Percentiles rank a stretch among this genome's conserved stretches.
phyloP scores from a whole-genome alignment of 768 basidiomycete genomes.

The Boletus tomentosulus region DNA sequence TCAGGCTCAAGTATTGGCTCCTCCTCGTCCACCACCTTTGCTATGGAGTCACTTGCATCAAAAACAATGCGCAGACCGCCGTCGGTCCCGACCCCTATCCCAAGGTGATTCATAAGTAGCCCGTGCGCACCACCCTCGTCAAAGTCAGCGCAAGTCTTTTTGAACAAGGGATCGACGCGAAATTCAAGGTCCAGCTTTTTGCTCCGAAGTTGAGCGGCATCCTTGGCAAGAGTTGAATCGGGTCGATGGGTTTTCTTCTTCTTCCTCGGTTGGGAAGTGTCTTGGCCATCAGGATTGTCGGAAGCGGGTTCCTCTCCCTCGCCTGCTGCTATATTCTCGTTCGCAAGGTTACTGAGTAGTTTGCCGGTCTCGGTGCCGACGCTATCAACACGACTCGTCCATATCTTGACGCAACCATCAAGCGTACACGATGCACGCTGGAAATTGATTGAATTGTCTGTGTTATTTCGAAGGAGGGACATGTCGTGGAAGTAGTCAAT shows the following conservation, averaged over 20 bases:
- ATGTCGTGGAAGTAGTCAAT: constrained; percentile 99
- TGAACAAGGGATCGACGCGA: constrained; percentile 93
- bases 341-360: constrained; percentile 81
- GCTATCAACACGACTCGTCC: constrained; percentile 96
- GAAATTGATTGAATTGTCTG: constrained; percentile 97
- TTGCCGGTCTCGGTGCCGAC: constrained; percentile 97
- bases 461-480: constrained; percentile 88
- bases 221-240: constrained; percentile 87
- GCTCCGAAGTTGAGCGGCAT: constrained; percentile 70
- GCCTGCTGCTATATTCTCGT: constrained; percentile 54
- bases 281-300: constrained; percentile 61
- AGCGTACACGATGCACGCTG: constrained; percentile 97
- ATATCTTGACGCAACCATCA: constrained; percentile 99
- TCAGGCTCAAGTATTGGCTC: constrained; percentile 60
- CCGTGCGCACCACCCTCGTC: constrained; percentile 98
- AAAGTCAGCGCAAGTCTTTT: constrained; percentile 96
- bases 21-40: constrained; percentile 72
- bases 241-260: constrained; percentile 66
- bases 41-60: constrained; percentile 89
- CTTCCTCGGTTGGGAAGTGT: constrained; percentile 50
- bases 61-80: constrained; percentile 89
- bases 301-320: constrained; percentile 59
- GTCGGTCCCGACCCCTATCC: constrained; percentile 70
- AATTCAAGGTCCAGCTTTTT: constrained; percentile 97
- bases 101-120: constrained; percentile 93